Evolutionary conservation across 2,329 filamentous ascomycete genomes (phyloP).

Genomic region (Colletotrichum horii): DNA sequence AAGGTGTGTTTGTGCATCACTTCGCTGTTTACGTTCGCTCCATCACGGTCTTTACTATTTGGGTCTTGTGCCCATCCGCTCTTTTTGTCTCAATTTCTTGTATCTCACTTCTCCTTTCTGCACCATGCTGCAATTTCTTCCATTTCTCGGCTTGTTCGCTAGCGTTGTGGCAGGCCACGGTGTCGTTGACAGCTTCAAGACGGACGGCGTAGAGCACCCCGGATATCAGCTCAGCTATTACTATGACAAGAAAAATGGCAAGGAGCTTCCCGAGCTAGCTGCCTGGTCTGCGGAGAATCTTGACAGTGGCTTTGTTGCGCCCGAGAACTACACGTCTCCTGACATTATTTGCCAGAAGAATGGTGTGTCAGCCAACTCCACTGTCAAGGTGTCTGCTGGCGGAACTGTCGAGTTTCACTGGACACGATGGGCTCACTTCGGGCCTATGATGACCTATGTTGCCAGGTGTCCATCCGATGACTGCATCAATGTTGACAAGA

Average conservation of each 20-base stretch:
- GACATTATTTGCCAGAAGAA: neutral
- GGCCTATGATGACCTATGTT: neutral
- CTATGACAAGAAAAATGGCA: neutral
- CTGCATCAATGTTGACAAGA: neutral
- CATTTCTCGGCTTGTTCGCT: neutral
- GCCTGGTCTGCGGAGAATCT: neutral
- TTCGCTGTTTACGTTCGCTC: neutral
- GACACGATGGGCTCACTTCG: neutral
- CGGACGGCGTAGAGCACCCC: neutral
- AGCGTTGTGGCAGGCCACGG: neutral
- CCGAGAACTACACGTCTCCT: neutral
- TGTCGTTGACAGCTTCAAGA: neutral
- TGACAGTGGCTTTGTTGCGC: neutral
- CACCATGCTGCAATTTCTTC: rapidly evolving
- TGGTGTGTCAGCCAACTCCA: neutral
- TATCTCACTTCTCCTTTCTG: neutral
- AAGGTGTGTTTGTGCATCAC: neutral
- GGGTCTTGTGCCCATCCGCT: neutral
- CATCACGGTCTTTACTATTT: neutral
- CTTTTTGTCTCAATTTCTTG: neutral
- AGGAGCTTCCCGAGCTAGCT: neutral
- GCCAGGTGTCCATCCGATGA: neutral
- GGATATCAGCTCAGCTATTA: neutral
- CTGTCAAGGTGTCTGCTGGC: neutral
- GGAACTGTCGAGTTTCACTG: neutral